phyloP scores from a whole-genome alignment of 2,329 filamentous ascomycete species.

The Phialocephala subalpina region DNA sequence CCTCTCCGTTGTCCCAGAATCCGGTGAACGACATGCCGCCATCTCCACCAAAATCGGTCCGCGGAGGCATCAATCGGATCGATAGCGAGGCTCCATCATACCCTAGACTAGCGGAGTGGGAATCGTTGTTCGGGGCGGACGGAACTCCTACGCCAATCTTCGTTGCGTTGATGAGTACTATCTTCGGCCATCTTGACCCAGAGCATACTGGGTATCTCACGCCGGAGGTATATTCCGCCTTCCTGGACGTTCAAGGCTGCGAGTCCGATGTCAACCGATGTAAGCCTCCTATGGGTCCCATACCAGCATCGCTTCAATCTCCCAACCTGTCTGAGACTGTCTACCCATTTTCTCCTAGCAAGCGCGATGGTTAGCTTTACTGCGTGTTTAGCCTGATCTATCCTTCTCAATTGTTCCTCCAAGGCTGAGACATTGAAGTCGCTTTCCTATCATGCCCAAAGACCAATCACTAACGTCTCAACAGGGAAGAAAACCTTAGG shows the following conservation, averaged over 20 bases:
- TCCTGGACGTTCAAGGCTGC: conserved; percentile 36
- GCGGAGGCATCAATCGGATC: conserved; percentile 41
- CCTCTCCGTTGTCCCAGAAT: conserved; percentile 10
- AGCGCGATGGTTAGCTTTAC: too few species aligned
- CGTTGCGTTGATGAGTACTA: conserved; percentile 37
- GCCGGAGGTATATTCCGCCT: conserved; percentile 36
- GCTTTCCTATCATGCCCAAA: too few species aligned
- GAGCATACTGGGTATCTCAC: conserved; percentile 34
- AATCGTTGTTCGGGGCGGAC: conserved; percentile 33
- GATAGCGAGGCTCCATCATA: conserved; percentile 29
- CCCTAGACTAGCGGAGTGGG: conserved; percentile 34
- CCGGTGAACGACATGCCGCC: conserved; percentile 18
- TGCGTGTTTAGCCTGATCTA: too few species aligned
- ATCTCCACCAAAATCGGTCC: conserved; percentile 24
- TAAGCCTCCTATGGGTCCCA: conserved; percentile 31
- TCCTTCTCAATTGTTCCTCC: too few species aligned
- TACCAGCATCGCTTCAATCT: neutral
- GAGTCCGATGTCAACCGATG: conserved; percentile 32
- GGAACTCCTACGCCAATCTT: conserved; percentile 33
- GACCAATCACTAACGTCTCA: neutral
- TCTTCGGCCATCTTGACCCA: conserved; percentile 36
- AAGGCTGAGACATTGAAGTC: too few species aligned
- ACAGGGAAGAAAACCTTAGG: conserved; percentile 35
- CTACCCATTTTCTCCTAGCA: too few species aligned
- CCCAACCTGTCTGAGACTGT: neutral